These are phyloP conservation scores for Ramularia collo-cygni DNA, from an alignment of 2,329 filamentous ascomycete genomes.

Conservation along the genomic window DNA sequence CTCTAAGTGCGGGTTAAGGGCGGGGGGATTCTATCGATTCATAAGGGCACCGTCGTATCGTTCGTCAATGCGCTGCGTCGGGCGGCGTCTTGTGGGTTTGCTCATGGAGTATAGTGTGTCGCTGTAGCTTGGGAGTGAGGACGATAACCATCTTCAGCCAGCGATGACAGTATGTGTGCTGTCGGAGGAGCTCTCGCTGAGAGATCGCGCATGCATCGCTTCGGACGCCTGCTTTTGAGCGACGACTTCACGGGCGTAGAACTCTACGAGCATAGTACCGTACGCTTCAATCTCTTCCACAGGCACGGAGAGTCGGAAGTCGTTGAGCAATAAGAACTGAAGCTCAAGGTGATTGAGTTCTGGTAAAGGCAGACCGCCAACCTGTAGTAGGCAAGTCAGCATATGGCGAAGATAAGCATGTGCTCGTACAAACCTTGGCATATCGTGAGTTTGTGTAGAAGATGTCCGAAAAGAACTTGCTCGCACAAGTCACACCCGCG, in stretches of 20 bases:
- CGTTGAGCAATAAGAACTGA: constrained; percentile 91
- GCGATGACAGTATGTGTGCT: constrained; percentile 27
- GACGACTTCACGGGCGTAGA: constrained; percentile 88
- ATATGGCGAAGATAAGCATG: too few relatives aligned
- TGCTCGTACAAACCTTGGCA: constrained; percentile 72
- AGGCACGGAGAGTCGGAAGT: constrained; percentile 86
- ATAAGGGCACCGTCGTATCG: constrained; percentile 10
- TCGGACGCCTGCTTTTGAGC: constrained; percentile 47
- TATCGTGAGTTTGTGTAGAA: constrained; percentile 99
- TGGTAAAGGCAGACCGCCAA: constrained; percentile 82
- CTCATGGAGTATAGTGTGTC: neutral
- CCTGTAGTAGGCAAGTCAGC: constrained; percentile 50
- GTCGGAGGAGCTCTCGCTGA: constrained; percentile 28
- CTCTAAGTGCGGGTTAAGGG: too few relatives aligned
- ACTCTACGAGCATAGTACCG: constrained; percentile 96
- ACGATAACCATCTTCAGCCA: constrained; percentile 6
- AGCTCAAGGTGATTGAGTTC: constrained; percentile 95
- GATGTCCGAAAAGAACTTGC: constrained; percentile 98
- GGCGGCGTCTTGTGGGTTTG: neutral
- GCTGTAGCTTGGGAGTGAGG: neutral
- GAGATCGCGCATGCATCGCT: constrained; percentile 22
- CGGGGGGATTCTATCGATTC: neutral
- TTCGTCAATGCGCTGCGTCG: constrained; percentile 5
- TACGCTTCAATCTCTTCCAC: constrained; percentile 96
- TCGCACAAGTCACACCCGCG: constrained; percentile 92